These are phyloP conservation scores for Pichia eremophila DNA, from an alignment of 805 yeast species.

Conservation along the genomic window DNA sequence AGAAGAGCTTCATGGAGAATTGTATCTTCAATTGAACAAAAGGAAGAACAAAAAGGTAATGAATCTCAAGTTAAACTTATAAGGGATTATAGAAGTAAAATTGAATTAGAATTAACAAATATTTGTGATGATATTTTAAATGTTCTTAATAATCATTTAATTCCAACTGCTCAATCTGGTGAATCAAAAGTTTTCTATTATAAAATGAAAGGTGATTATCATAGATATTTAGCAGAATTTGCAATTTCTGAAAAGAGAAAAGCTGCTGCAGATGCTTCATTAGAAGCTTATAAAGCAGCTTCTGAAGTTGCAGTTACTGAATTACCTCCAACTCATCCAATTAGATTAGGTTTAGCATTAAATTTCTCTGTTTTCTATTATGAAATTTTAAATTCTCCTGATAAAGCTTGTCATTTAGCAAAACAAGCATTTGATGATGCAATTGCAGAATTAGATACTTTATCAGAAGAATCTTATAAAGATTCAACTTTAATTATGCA, in stretches of 20 bases:
- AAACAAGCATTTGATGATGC: constrained; percentile 99
- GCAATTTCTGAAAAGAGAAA: constrained; percentile 87
- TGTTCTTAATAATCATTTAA: constrained; percentile 81
- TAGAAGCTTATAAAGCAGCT: constrained; percentile 92
- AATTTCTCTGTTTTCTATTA: constrained; percentile 97
- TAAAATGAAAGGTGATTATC: constrained; percentile 99
- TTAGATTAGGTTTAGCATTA: constrained; percentile 94
- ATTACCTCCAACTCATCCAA: constrained; percentile 97
- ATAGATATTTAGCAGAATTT: constrained; percentile 97
- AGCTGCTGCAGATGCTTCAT: constrained; percentile 83
- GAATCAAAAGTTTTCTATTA: constrained; percentile 97
- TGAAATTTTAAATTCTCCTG: constrained; percentile 96
- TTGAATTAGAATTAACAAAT: constrained; percentile 84
- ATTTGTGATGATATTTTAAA: constrained; percentile 90
- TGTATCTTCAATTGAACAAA: constrained; percentile 95
- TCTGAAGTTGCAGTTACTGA: constrained; percentile 95
- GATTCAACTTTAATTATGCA: constrained; percentile 99
- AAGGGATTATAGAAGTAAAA: constrained; percentile 90
- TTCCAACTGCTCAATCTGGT: constrained; percentile 90
- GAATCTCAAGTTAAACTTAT: constrained; percentile 82
- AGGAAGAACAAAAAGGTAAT: constrained; percentile 94
- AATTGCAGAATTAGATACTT: constrained; percentile 94
- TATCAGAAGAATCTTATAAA: constrained; percentile 96
- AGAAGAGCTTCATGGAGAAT: constrained; percentile 99
- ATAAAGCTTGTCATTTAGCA: constrained; percentile 97